Percentiles rank a stretch among this genome's conserved stretches.
Evolutionary conservation across 345 rosid species (phyloP).

Genomic region (Pelargonium nanum): DNA sequence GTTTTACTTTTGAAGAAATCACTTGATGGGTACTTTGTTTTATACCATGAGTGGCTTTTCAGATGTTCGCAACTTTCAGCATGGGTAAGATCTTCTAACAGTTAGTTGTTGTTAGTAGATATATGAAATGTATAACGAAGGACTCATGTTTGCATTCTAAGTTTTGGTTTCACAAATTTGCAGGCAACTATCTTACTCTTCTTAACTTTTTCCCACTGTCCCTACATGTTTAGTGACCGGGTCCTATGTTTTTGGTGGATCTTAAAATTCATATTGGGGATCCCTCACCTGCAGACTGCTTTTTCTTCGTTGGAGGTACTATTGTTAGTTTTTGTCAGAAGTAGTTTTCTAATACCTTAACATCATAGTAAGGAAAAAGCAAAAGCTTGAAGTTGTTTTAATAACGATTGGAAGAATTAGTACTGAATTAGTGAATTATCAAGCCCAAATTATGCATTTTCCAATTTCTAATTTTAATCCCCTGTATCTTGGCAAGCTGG

Average conservation of each 20-base stretch:
- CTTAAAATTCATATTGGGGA: constrained; percentile 35
- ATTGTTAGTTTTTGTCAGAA: neutral
- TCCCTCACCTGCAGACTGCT: constrained; percentile 32
- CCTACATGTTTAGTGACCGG: constrained; percentile 26
- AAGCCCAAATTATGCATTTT: neutral
- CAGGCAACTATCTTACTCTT: constrained; percentile 38
- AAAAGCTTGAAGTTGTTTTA: neutral
- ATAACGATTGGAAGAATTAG: neutral
- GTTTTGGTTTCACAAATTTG: constrained; percentile 13
- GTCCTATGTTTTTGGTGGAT: constrained; percentile 70
- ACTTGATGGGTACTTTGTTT: constrained; percentile 24
- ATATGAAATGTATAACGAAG: constrained; percentile 3
- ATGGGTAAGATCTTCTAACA: constrained; percentile 50
- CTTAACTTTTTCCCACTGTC: constrained; percentile 25
- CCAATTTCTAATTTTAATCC: too few species aligned
- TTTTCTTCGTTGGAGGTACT: constrained; percentile 33
- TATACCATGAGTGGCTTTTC: constrained; percentile 44
- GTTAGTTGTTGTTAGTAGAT: neutral
- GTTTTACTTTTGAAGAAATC: constrained; percentile 33
- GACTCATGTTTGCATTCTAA: constrained; percentile 5
- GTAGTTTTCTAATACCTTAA: neutral
- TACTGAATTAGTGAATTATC: neutral
- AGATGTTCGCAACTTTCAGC: constrained; percentile 37
- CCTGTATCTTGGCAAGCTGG: too few species aligned
- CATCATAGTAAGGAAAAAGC: neutral